Base-by-base conservation (phyloP, 441 rosid species). In the Gossypium davidsonii region DNA sequence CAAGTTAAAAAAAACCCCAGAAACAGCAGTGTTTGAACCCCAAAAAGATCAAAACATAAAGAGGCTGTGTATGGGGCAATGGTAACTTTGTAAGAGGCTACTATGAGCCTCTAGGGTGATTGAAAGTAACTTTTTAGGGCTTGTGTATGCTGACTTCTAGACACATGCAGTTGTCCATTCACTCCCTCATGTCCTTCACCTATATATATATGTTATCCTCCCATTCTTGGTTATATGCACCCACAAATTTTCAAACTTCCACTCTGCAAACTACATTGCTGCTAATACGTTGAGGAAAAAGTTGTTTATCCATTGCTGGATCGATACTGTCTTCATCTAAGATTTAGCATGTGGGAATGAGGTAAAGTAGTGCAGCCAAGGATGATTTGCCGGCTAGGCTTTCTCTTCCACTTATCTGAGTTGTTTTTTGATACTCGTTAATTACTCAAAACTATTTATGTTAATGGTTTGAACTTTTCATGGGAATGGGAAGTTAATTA, bases 321-420 rank as follows among this genome's bases (percentile, higher is more conserved):
- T 46, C 56, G 20, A 14, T 57, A 53, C 20, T 2, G 44, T 37
- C 42, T 65, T 74, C 81, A 77, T 82, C 77, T 63, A 71, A 10
- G 84, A 67, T 77, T 80, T 77, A 73, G 28, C 84, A 79, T 82
- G 79, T 68, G 79, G 71, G 59, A 37, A 73, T 80, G 83, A 80
- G 58, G 49, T 64, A 21, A 70, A 20, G 78, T 6, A 44, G 58
- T 82, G 85, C 76, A 84, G 88, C 85, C 85, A 84, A 84, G 84
- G 80, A 84, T 84, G 85, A 84, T 84, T 84, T 84, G 85, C 84
- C 85, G 88, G 66, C 44, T 23, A 49, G 39, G 56, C 20, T 21
- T 23, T 65, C 11, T 65, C 67, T 60, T 53, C 12, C 28, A 18
- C 23, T 7, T 31, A 61, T 61, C 66, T 28, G 6, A 59, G 37